A percentile compares a stretch with the other conserved stretches of the same genome.
Conservation (phyloP, 371 early-diverging fungal species). For the Actinomortierella wolfii region DNA sequence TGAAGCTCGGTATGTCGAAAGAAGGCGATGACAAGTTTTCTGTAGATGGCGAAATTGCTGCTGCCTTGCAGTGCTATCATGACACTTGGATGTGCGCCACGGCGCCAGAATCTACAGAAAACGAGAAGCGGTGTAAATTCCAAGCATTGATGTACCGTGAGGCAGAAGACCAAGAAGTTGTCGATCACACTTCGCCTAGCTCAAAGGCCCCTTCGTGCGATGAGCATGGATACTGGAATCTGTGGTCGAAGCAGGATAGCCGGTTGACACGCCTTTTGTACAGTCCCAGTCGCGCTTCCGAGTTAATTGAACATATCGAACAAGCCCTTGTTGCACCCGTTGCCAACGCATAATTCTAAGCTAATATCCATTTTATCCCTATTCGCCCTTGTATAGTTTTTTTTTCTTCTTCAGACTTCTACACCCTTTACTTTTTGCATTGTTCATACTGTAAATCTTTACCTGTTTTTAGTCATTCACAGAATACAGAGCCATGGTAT, state of each 20-base stretch:
- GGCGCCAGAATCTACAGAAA: not conserved
- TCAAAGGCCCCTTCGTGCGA: slow-evolving; percentile 12
- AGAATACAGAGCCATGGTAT: no score
- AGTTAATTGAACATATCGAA: slow-evolving; percentile 26
- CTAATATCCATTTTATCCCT: slow-evolving; percentile 16
- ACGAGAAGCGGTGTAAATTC: not conserved
- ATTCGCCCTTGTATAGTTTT: slow-evolving; percentile 1
- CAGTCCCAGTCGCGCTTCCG: slow-evolving; percentile 10
- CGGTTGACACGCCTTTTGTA: slow-evolving; percentile 17
- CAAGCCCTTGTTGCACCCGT: slow-evolving; percentile 2
- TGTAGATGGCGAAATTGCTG: slow-evolving; percentile 27
- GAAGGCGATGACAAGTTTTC: not conserved
- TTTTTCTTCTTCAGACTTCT: not conserved
- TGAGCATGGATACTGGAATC: slow-evolving; percentile 32
- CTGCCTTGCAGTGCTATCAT: slow-evolving; percentile 31
- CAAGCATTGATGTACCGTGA: not conserved
- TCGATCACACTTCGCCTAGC: not conserved
- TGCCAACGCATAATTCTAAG: no score
- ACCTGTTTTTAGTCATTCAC: no score
- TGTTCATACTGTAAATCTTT: not conserved
- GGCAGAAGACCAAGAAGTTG: slow-evolving; percentile 4
- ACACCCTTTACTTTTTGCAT: not conserved
- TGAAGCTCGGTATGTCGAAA: slow-evolving; percentile 11
- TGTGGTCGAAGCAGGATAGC: slow-evolving; percentile 24
- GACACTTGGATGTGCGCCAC: slow-evolving; percentile 30